Evolutionary conservation across 176 grass and related monocot genomes (phyloP), one percentile per base, ranked within the genome.

Genomic region (Musa itinerans): DNA sequence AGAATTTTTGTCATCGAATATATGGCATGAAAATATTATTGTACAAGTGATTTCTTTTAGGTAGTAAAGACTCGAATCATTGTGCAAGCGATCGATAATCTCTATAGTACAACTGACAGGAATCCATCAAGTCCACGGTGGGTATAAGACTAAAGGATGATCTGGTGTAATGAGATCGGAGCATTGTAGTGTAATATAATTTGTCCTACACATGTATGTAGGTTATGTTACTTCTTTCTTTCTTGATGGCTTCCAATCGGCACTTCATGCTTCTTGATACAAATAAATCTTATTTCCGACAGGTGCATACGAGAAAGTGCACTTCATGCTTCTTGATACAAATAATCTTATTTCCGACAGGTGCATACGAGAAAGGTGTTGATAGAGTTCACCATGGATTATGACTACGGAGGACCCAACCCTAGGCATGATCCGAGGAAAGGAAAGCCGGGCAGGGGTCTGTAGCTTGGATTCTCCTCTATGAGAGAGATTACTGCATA

Each of bases 361-460:
- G 78, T 50, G 17, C 72, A 27, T 66, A 83, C 50, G 73, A 91
- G 90, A 83, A 98, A 89, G 78, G 73, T 84, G 76, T 83, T 94
- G 80, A 77, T 74, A 51, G 90, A 89, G 58, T 1, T 69, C 14
- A 79, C 82, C 80, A 84, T 85, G 74, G 94, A 98, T 75, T 98
- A 98, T 65, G 94, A 98, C 64, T 89, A 91, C 17, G 90, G 94
- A 81, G 88, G 74, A 21, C 49, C 88, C 59, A 98, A 98, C 69
- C 48, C 80, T 43, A 88, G 75, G 76, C 94, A 98, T 68, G 94
- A 93, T 65, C 94, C 81, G 27, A 88, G 78, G 53, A 82, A 69
- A 56, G 87, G 90, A 80, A 93, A 75, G 80, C 74, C 88, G 72
- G 85, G 89, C 67, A 89, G 76, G 78, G 85, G 78, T 55, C 77